Evolutionary conservation across 129 eudicot species (phyloP).

Genomic region (Escallonia herrerae): DNA sequence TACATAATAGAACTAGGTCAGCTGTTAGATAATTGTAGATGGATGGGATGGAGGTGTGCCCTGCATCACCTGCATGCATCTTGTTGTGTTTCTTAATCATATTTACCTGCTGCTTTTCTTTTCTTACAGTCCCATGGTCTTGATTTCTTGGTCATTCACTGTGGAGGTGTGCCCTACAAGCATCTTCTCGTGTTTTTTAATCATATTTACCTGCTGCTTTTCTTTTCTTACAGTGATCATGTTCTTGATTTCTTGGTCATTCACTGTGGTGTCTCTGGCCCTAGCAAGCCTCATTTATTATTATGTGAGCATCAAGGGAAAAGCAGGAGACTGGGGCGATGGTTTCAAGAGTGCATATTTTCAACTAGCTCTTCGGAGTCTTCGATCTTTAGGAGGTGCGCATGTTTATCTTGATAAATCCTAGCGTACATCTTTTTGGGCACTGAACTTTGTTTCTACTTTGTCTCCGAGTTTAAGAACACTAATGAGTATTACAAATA

Average conservation of each 20-base stretch:
- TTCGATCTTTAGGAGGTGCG: conserved; percentile 97
- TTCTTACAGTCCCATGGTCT: conserved; percentile 82
- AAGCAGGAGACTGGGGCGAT: conserved; percentile 99
- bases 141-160: conserved; percentile 96
- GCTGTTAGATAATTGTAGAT: no score
- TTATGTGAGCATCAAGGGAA: conserved; percentile 94
- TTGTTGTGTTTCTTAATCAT: background rate
- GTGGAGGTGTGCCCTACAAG: background rate
- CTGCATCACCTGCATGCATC: no score
- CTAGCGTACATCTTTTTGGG: background rate
- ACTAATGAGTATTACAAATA: no score
- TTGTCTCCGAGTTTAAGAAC: no score
- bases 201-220: conserved; percentile 1
- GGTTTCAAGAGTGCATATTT: conserved; percentile 99
- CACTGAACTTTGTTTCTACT: no score
- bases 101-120: conserved; percentile 5
- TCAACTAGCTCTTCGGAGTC: conserved; percentile 97
- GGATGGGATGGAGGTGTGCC: no score
- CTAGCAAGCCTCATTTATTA: conserved; percentile 93
- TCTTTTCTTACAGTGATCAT: conserved; percentile 69
- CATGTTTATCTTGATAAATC: conserved; percentile 2
- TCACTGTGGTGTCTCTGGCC: conserved; percentile 92
- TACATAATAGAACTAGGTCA: no score
- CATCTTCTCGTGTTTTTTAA: background rate
- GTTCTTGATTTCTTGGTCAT: conserved; percentile 96